Evolutionary conservation across 2,329 filamentous ascomycete genomes (phyloP).

Genomic region (Paecilomyces sp.): DNA sequence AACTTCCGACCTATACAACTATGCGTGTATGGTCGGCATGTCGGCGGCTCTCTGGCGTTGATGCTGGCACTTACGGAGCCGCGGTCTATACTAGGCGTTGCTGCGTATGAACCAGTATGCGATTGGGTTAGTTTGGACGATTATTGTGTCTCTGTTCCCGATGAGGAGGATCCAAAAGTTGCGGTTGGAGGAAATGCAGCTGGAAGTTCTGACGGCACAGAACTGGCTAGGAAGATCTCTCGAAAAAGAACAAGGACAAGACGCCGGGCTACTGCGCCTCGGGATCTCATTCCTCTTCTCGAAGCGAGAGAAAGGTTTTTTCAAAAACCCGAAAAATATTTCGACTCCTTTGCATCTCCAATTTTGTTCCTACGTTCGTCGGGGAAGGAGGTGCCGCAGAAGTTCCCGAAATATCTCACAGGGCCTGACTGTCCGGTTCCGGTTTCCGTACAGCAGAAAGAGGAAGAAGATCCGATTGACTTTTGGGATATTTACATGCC

Average conservation of each 20-base stretch:
- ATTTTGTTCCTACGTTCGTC: constrained; percentile 35
- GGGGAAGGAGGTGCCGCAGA: constrained; percentile 29
- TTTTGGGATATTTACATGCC: constrained; percentile 8
- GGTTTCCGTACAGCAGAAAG: constrained; percentile 12
- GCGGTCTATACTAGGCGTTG: constrained; percentile 23
- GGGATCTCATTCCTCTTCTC: constrained; percentile 28
- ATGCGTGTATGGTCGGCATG: constrained; percentile 25
- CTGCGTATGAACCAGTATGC: constrained; percentile 27
- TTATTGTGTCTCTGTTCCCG: constrained; percentile 19
- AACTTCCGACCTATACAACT: constrained; percentile 22
- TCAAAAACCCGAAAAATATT: constrained; percentile 29
- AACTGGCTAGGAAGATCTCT: neutral
- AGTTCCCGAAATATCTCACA: constrained; percentile 25
- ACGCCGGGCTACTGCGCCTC: constrained; percentile 9
- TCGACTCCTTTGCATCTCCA: constrained; percentile 38
- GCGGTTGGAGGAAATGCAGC: constrained; percentile 3
- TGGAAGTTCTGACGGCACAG: neutral
- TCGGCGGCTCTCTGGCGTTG: constrained; percentile 35
- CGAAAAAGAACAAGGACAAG: constrained; percentile 6
- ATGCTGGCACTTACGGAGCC: constrained; percentile 38
- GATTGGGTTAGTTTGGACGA: constrained; percentile 37
- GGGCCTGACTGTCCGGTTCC: constrained; percentile 28
- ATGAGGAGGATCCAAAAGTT: neutral
- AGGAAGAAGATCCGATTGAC: constrained; percentile 3
- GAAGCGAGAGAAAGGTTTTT: constrained; percentile 30